These are phyloP conservation scores for Rhodotorula sp. DNA, from an alignment of 1,284 basidiomycete genomes.

Conservation along the genomic window DNA sequence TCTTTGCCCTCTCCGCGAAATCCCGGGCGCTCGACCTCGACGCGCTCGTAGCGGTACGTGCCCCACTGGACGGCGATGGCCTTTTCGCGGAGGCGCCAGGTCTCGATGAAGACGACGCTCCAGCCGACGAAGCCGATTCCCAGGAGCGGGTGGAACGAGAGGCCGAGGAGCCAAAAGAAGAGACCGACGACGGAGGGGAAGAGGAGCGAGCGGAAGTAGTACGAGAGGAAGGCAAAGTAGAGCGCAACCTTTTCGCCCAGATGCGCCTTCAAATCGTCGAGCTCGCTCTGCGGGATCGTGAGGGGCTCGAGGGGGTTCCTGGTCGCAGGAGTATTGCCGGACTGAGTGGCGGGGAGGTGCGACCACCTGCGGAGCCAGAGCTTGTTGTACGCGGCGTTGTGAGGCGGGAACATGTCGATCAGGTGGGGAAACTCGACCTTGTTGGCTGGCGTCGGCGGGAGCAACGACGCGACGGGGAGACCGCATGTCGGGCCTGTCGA, in stretches of 20 bases:
- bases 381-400: slow-evolving; percentile 76
- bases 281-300: slow-evolving; percentile 53
- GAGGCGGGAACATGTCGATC: slow-evolving; percentile 70
- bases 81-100: slow-evolving; percentile 80
- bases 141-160: slow-evolving; percentile 70
- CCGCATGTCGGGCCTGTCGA: slow-evolving; percentile 24
- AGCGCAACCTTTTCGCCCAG: slow-evolving; percentile 85
- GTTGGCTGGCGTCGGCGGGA: slow-evolving; percentile 41
- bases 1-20: slow-evolving; percentile 51
- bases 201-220: slow-evolving; percentile 58
- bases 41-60: slow-evolving; percentile 69
- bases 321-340: slow-evolving; percentile 50
- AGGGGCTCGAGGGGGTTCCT: slow-evolving; percentile 46
- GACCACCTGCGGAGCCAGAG: slow-evolving; percentile 67
- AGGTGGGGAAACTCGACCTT: slow-evolving; percentile 64
- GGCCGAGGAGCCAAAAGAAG: slow-evolving; percentile 57
- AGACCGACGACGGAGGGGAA: slow-evolving; percentile 47
- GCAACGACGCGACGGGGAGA: slow-evolving; percentile 13
- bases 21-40: slow-evolving; percentile 70
- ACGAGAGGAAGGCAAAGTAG: slow-evolving; percentile 83
- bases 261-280: slow-evolving; percentile 62
- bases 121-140: slow-evolving; percentile 72
- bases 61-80: slow-evolving; percentile 76
- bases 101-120: slow-evolving; percentile 80
- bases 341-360: slow-evolving; percentile 50